Evolutionary conservation across 2,329 filamentous ascomycete species (phyloP).

Genomic region (Pestalotiopsis sp.): DNA sequence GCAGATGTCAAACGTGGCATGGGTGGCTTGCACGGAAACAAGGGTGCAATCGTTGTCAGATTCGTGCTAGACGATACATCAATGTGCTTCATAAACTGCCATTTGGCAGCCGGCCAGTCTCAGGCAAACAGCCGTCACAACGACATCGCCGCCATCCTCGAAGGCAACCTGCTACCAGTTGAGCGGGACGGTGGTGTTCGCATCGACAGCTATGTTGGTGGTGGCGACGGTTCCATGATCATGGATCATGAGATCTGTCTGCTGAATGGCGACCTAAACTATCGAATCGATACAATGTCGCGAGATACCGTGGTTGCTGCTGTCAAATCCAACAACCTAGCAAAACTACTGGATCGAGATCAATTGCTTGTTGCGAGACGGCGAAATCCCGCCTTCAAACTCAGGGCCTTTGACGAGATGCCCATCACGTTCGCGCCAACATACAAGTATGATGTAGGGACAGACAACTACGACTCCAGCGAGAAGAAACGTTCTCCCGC

Average conservation of each 20-base stretch:
- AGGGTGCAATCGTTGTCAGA: constrained; percentile 89
- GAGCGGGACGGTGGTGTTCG: constrained; percentile 70
- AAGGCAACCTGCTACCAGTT: constrained; percentile 72
- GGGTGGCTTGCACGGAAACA: constrained; percentile 94
- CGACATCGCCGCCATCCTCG: constrained; percentile 87
- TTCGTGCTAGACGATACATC: constrained; percentile 94
- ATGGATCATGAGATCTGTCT: constrained; percentile 98
- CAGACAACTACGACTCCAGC: constrained; percentile 89
- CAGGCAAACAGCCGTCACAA: constrained; percentile 91
- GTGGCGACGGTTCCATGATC: constrained; percentile 94
- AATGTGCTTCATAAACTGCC: constrained; percentile 95
- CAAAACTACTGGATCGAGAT: constrained; percentile 88
- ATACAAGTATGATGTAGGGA: constrained; percentile 98
- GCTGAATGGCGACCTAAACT: constrained; percentile 94
- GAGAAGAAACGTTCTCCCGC: constrained; percentile 94
- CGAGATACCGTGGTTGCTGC: constrained; percentile 89
- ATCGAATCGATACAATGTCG: constrained; percentile 96
- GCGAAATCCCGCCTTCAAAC: constrained; percentile 85
- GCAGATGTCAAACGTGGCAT: constrained; percentile 94
- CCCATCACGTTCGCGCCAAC: constrained; percentile 93
- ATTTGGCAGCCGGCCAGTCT: constrained; percentile 90
- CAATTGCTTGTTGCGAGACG: constrained; percentile 88
- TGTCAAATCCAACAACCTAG: constrained; percentile 77
- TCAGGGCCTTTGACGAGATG: constrained; percentile 87
- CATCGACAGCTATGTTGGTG: constrained; percentile 80